These are phyloP conservation scores for Vitis hybrid DNA, from an alignment of 177 flowering plant genomes.

Conservation along the genomic window DNA sequence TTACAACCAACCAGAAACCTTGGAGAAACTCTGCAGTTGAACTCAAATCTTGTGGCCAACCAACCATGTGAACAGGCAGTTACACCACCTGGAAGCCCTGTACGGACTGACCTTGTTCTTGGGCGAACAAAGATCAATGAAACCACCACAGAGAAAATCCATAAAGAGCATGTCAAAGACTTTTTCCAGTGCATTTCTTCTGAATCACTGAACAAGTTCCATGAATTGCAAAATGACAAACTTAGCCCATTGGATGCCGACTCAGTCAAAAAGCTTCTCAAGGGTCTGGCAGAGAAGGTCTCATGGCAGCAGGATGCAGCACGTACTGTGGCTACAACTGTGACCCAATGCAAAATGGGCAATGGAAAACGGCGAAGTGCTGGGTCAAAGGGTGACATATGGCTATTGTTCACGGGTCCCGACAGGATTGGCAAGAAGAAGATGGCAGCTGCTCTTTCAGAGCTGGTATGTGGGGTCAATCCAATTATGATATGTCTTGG, in stretches of 20 bases:
- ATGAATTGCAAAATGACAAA: constrained; percentile 40
- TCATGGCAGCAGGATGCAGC: constrained; percentile 97
- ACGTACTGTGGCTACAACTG: constrained; percentile 60
- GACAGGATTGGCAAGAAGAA: constrained; percentile 85
- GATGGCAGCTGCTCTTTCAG: constrained; percentile 78
- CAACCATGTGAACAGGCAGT: constrained; percentile 22
- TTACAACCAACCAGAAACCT: constrained; percentile 36
- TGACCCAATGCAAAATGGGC: constrained; percentile 63
- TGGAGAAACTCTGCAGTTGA: constrained; percentile 41
- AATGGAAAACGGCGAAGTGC: constrained; percentile 45
- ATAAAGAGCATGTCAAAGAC: constrained; percentile 45
- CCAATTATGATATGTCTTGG: constrained; percentile 64
- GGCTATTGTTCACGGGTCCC: constrained; percentile 85
- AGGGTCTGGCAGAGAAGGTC: constrained; percentile 70
- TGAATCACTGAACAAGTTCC: constrained; percentile 38
- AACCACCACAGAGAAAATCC: constrained; percentile 23
- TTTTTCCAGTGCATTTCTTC: constrained; percentile 51
- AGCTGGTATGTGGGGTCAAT: constrained; percentile 46
- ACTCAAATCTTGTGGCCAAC: constrained; percentile 15
- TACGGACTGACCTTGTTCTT: constrained; percentile 80
- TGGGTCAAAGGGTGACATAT: constrained; percentile 65
- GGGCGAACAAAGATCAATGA: constrained; percentile 43
- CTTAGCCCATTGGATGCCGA: constrained; percentile 57
- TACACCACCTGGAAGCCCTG: constrained; percentile 66
- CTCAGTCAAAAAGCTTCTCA: constrained; percentile 74